These are phyloP conservation scores for Candida orba DNA, from an alignment of 805 yeast genomes.

Conservation along the genomic window DNA sequence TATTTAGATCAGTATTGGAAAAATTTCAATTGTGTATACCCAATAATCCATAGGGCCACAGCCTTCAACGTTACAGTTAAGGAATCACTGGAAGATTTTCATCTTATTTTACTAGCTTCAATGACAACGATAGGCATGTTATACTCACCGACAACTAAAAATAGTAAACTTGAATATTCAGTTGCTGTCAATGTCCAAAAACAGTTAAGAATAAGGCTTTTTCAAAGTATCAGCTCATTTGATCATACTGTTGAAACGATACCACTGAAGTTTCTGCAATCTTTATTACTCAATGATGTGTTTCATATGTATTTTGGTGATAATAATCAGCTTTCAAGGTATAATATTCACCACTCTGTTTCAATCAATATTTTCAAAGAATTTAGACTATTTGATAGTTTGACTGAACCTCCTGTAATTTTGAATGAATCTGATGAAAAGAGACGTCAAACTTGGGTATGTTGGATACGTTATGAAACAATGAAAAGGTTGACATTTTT, in stretches of 20 bases:
- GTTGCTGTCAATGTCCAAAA: constrained; percentile 14
- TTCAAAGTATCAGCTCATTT: constrained; percentile 10
- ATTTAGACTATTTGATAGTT: constrained; percentile 9
- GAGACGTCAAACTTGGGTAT: constrained; percentile 29
- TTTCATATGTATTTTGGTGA: constrained; percentile 23
- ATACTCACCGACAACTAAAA: neutral
- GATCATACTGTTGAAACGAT: constrained; percentile 7
- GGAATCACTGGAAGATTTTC: constrained; percentile 1
- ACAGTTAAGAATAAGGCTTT: constrained; percentile 11
- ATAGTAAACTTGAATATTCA: neutral
- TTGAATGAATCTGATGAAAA: neutral
- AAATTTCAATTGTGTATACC: constrained; percentile 30
- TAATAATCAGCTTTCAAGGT: constrained; percentile 9
- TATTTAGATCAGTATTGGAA: constrained; percentile 28
- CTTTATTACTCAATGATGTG: constrained; percentile 21
- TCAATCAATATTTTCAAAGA: constrained; percentile 17
- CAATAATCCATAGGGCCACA: constrained; percentile 33
- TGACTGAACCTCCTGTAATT: neutral
- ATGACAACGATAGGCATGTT: constrained; percentile 4
- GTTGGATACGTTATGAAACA: constrained; percentile 41
- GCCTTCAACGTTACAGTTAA: neutral
- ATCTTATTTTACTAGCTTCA: constrained; percentile 14
- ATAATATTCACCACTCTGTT: constrained; percentile 21
- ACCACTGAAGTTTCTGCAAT: constrained; percentile 20
- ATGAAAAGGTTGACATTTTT: constrained; percentile 36